Evolutionary conservation across 768 basidiomycete species (phyloP).

Genomic region (Paxillus ammoniavirescens): DNA sequence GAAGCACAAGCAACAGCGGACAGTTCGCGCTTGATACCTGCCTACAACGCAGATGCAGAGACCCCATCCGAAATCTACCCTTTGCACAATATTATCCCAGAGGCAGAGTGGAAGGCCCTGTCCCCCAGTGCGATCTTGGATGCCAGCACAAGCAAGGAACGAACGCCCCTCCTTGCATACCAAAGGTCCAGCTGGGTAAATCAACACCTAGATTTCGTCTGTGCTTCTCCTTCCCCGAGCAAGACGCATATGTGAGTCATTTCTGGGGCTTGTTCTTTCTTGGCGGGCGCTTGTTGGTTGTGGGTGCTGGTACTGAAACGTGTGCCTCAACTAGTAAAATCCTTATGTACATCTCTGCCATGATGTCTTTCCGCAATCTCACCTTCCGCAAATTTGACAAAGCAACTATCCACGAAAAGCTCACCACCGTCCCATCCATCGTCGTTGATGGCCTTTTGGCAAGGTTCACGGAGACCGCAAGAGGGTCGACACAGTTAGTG

Average conservation of each 20-base stretch:
- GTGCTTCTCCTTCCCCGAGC: conserved; percentile 46
- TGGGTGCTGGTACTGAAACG: background rate
- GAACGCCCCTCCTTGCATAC: conserved; percentile 58
- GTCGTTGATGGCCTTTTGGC: conserved; percentile 73
- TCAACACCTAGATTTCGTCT: conserved; percentile 48
- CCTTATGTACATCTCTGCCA: conserved; percentile 76
- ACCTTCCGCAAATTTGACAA: conserved; percentile 44
- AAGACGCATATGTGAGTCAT: conserved; percentile 59
- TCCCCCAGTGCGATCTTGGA: conserved; percentile 53
- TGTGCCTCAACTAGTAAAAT: conserved; percentile 53
- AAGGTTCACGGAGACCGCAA: conserved; percentile 75
- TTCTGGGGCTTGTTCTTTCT: background rate
- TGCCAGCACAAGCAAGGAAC: conserved; percentile 46
- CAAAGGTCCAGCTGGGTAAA: conserved; percentile 70
- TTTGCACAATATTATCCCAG: conserved; percentile 73
- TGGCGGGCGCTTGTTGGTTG: background rate
- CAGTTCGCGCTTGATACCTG: conserved; percentile 71
- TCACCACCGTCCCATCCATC: conserved; percentile 56
- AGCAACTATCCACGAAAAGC: conserved; percentile 51
- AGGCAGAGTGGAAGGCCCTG: conserved; percentile 76
- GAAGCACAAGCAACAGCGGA: conserved; percentile 65
- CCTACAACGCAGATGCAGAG: conserved; percentile 62
- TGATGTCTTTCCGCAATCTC: conserved; percentile 66
- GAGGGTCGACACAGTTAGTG: conserved; percentile 64
- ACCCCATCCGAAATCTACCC: conserved; percentile 75